Conservation (phyloP, 495 filamentous ascomycete species). For the Coniosporium apollinis region DNA sequence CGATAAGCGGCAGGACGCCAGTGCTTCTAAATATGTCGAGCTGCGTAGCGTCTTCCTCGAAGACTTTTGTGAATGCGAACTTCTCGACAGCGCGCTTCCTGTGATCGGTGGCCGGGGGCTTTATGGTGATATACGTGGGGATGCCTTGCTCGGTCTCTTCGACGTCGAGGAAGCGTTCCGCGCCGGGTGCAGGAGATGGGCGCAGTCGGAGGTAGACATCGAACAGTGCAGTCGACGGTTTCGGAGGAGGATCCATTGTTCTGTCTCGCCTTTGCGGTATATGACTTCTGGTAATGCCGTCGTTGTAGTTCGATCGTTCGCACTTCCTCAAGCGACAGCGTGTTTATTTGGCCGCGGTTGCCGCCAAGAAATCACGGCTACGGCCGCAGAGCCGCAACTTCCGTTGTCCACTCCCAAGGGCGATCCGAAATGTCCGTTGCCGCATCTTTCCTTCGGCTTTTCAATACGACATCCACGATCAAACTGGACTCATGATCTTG, state of each 20-base stretch:
- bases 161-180: constrained; percentile 62
- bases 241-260: constrained; percentile 20
- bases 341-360: too few relatives aligned
- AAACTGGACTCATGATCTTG: too few relatives aligned
- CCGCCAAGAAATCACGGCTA: too few relatives aligned
- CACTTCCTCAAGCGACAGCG: too few relatives aligned
- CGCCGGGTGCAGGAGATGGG: constrained; percentile 36
- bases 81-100: constrained; percentile 77
- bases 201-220: constrained; percentile 85
- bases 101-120: constrained; percentile 55
- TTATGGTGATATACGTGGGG: constrained; percentile 73
- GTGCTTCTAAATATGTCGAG: constrained; percentile 77
- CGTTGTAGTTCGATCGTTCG: too few relatives aligned
- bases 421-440: too few relatives aligned
- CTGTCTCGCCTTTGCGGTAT: too few relatives aligned
- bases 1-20: constrained; percentile 54
- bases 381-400: too few relatives aligned
- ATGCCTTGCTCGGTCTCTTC: constrained; percentile 34
- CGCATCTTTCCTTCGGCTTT: too few relatives aligned
- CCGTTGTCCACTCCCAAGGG: too few relatives aligned
- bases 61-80: constrained; percentile 88
- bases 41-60: constrained; percentile 70
- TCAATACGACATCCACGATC: too few relatives aligned
- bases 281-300: too few relatives aligned
- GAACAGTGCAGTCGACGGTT: constrained; percentile 49